A percentile compares a stretch with the other conserved stretches of the same genome.
Conservation (phyloP, 148 eudicot genomes). For the Dysphania ambrosioides region DNA sequence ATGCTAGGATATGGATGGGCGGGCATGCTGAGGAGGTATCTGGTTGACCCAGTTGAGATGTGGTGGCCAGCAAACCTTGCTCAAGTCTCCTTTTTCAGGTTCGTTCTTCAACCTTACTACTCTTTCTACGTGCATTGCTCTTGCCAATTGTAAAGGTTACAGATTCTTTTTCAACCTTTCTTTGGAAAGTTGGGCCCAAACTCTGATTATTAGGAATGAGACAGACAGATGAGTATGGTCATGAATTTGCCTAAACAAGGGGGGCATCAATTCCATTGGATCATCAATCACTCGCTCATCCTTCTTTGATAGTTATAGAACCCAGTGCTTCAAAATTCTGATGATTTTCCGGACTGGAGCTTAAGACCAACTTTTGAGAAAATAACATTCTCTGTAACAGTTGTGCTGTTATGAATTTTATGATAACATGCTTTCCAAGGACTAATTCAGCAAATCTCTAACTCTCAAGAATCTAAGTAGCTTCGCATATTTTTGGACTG, state of each 20-base stretch:
- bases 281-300: not conserved
- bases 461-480: not conserved
- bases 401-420: not conserved
- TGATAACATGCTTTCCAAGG: not conserved
- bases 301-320: not conserved
- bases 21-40: slow-evolving; percentile 82
- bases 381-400: not conserved
- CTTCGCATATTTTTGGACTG: not conserved
- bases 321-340: not conserved
- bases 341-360: not conserved
- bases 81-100: slow-evolving; percentile 98
- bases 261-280: not conserved
- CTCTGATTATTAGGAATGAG: not conserved
- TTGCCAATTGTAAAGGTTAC: not conserved
- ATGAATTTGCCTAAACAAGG: not conserved
- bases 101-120: not conserved
- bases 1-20: slow-evolving; percentile 98
- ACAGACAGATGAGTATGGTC: not conserved
- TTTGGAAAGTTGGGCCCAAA: not conserved
- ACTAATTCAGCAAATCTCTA: not conserved
- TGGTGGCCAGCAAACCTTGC: slow-evolving; percentile 99
- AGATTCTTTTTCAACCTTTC: slow-evolving; percentile 4
- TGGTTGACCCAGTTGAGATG: slow-evolving; percentile 96
- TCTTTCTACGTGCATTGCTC: not conserved
- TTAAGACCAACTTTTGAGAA: not conserved